phyloP scores from a whole-genome alignment of 129 eudicot genomes.

The Chrysanthemum makinoi region DNA sequence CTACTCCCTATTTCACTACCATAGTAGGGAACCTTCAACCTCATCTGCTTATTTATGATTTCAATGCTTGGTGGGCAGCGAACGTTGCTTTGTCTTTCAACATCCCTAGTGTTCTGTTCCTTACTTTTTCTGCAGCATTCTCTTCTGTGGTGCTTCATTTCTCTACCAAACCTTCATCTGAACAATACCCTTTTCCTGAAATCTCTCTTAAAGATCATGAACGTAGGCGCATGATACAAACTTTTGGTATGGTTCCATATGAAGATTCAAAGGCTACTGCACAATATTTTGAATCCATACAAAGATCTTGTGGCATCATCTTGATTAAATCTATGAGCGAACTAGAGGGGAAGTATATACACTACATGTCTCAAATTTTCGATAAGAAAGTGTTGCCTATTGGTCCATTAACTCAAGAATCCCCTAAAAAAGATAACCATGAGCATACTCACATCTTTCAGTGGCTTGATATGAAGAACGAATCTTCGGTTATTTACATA shows the following conservation, averaged over 20 bases:
- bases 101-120: conserved; percentile 27
- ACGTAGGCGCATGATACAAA: conserved; percentile 3
- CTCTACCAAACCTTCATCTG: background rate
- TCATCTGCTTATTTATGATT: conserved; percentile 31
- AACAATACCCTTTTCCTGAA: conserved; percentile 29
- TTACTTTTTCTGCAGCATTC: background rate
- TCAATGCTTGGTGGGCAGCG: conserved; percentile 33
- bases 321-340: conserved; percentile 24
- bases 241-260: too few relatives aligned
- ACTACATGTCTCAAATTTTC: conserved; percentile 7
- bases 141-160: background rate
- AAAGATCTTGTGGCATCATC: conserved; percentile 13
- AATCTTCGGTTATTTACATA: conserved; percentile 28
- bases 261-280: background rate
- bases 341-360: conserved; percentile 38
- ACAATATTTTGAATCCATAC: background rate
- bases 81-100: background rate
- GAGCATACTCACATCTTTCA: conserved; percentile 12
- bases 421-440: background rate
- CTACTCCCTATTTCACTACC: conserved; percentile 20
- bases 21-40: conserved; percentile 31
- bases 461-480: conserved; percentile 34
- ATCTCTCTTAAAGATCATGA: conserved; percentile 19
- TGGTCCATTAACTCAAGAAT: conserved; percentile 35
- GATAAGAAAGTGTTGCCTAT: conserved; percentile 28